Percentiles rank a stretch among this genome's conserved stretches.
Conservation (phyloP, 495 filamentous ascomycete species). For the Neurospora africana region DNA sequence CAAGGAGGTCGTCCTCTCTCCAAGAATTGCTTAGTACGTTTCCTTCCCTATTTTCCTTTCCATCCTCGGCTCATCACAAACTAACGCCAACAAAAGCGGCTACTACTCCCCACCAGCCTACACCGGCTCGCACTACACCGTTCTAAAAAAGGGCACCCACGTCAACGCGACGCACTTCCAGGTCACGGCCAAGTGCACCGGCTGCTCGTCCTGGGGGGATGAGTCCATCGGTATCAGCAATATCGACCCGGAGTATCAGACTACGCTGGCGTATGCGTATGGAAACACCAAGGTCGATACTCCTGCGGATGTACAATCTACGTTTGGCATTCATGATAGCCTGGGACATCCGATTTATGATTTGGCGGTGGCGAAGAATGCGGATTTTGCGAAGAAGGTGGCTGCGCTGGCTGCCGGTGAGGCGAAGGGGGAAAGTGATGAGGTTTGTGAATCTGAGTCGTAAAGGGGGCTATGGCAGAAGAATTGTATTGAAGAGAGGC, state of each 20-base stretch:
- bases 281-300: conserved; percentile 24
- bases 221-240: conserved; percentile 28
- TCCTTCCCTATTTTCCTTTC: neutral
- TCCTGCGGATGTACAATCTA: conserved; percentile 19
- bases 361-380: conserved; percentile 20
- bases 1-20: conserved; percentile 24
- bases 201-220: conserved; percentile 34
- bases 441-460: neutral
- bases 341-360: conserved; percentile 35
- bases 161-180: conserved; percentile 39
- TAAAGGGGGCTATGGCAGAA: neutral
- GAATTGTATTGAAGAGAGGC: neutral
- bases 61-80: neutral
- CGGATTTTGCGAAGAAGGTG: conserved; percentile 18
- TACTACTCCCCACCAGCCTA: conserved; percentile 33
- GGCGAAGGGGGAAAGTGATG: neutral
- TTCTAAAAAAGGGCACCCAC: conserved; percentile 30
- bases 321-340: conserved; percentile 36
- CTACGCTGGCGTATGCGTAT: conserved; percentile 32
- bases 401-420: neutral
- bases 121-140: conserved; percentile 25
- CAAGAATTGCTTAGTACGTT: conserved; percentile 35
- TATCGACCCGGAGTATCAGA: conserved; percentile 26
- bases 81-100: conserved; percentile 21
- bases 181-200: conserved; percentile 32